Evolutionary conservation across 2,329 filamentous ascomycete genomes (phyloP), one percentile per base, ranked within the genome.

Genomic region (Nothomitra cinnamomea): DNA sequence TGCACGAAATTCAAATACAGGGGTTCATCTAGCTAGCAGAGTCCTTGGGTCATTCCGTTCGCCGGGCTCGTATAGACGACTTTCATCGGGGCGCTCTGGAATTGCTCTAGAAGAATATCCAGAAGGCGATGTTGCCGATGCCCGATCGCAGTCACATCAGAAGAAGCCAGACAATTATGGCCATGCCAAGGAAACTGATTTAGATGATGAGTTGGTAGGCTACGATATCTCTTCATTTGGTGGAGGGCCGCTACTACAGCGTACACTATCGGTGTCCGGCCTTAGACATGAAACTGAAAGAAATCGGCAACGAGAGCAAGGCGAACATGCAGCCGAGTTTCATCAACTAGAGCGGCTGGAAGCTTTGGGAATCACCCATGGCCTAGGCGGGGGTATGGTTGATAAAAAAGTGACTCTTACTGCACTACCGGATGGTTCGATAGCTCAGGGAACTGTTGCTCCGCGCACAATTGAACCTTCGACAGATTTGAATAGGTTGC

Each of bases 381-480:
- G 78, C 0, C 59, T 82, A 10, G 78, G 79, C 1, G 65, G 67
- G 35, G 79, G 78, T 1, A 68, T 63, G 24, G 69, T 76, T 0
- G 69, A 72, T 24, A 64, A 69, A 2, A 72, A 63, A 1, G 65
- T 82, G 17, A 72, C 64, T 21, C 71, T 73, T 58, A 69, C 69
- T 0, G 72, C 78, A n/a, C 66, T 81, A 28, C 58, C 77, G 15
- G 66, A 71, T 1, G 60, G 63, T 2, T 60, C 67, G 2, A 58
- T 64, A 2, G 56, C 65, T 1, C 65, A 67, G 54, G 64, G 67
- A 12, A 65, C 10, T 15, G 47, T 17, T n/a, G 24, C 47, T 22
- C 13, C 17, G 17, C 6, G 15, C 10, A 21, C 42, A 32, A 32
- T 53, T 32, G 35, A 53, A 19, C 42, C 25, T 15, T 40, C 53